Evolutionary conservation across 345 rosid species (phyloP).

Genomic region (Citrus australasica): DNA sequence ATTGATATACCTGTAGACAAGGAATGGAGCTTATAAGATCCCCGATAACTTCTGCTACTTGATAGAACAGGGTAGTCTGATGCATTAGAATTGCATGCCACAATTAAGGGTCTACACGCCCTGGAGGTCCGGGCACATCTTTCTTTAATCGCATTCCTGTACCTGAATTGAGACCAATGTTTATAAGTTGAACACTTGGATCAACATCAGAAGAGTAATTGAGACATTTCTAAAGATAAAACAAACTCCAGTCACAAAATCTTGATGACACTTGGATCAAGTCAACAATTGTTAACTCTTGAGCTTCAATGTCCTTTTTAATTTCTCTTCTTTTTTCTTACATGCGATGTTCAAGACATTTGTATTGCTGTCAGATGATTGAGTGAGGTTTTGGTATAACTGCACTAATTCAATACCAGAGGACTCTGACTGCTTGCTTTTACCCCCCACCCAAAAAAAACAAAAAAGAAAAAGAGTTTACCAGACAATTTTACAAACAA

Average conservation of each 20-base stretch:
- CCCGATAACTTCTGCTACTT: neutral
- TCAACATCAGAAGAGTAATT: neutral
- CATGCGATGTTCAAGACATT: neutral
- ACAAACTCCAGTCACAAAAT: neutral
- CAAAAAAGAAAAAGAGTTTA: too few species aligned
- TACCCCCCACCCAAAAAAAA: neutral
- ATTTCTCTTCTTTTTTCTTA: neutral
- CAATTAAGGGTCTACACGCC: neutral
- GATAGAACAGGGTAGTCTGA: neutral
- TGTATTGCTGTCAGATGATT: too few species aligned
- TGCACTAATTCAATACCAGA: neutral
- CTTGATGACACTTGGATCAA: neutral
- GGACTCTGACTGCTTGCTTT: neutral
- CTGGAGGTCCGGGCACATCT: neutral
- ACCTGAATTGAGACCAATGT: neutral
- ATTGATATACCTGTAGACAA: constrained; percentile 16
- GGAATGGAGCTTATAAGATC: neutral
- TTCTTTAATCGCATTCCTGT: constrained; percentile 1
- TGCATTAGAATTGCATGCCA: neutral
- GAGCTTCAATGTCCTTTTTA: neutral
- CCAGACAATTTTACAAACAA: too few species aligned
- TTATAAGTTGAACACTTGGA: neutral
- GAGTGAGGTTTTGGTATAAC: neutral
- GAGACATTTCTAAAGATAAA: neutral
- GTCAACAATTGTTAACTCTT: too few species aligned